Percentiles rank a stretch among this genome's conserved stretches.
phyloP scores from a whole-genome alignment of 2,329 filamentous ascomycete genomes.

The Stylonectria norvegica region DNA sequence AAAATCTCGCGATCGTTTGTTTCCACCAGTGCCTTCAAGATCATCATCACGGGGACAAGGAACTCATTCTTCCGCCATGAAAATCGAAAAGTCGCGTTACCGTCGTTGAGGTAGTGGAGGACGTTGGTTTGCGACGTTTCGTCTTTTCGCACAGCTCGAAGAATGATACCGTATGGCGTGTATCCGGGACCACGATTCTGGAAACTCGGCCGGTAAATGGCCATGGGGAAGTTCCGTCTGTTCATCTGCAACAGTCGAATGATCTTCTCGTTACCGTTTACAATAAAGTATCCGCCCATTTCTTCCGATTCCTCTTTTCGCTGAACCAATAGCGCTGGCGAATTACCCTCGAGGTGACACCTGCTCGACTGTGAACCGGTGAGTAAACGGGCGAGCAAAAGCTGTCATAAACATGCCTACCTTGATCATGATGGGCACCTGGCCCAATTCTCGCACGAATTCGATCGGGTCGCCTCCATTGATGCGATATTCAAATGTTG shows the following conservation, averaged over 20 bases:
- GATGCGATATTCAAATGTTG: conserved; percentile 78
- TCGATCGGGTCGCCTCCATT: conserved; percentile 85
- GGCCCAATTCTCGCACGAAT: conserved; percentile 78
- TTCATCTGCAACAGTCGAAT: conserved; percentile 89
- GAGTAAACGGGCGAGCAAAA: conserved; percentile 10
- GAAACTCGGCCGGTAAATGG: conserved; percentile 88
- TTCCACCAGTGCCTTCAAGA: conserved; percentile 89
- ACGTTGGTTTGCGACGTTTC: conserved; percentile 98
- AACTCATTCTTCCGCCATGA: conserved; percentile 98
- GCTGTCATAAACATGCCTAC: conserved; percentile 43
- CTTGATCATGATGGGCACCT: conserved; percentile 90
- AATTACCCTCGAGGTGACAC: conserved; percentile 85
- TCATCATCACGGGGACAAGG: conserved; percentile 93
- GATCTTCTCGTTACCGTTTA: conserved; percentile 97
- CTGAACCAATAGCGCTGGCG: conserved; percentile 76
- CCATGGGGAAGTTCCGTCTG: conserved; percentile 90
- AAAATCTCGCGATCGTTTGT: conserved; percentile 97
- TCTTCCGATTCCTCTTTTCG: conserved; percentile 96
- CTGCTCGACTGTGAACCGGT: conserved; percentile 64
- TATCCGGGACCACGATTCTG: conserved; percentile 81
- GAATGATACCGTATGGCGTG: conserved; percentile 84
- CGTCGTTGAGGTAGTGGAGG: conserved; percentile 90
- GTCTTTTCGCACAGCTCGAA: conserved; percentile 91
- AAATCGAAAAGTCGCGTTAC: conserved; percentile 95
- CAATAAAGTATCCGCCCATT: conserved; percentile 92